Conservation (phyloP, 345 rosid species). For the Boechera stricta region DNA sequence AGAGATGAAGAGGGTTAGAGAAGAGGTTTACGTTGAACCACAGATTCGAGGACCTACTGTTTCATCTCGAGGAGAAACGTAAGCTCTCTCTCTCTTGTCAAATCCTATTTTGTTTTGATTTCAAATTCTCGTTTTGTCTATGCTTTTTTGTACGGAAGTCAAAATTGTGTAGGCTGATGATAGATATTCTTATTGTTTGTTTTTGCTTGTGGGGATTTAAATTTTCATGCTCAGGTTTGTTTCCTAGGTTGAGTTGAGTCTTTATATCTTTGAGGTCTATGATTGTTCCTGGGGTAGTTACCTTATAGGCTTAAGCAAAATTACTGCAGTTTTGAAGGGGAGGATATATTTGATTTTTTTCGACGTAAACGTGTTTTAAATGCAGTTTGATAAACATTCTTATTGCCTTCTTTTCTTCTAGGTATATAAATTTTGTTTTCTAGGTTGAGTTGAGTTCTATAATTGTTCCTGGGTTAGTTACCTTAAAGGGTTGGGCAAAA, state of each 20-base stretch:
- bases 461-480: slow-evolving; percentile 14
- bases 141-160: slow-evolving; percentile 5
- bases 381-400: no score
- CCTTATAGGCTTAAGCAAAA: neutral
- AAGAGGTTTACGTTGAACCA: slow-evolving; percentile 67
- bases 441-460: slow-evolving; percentile 4
- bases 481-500: neutral
- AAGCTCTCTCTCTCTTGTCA: slow-evolving; percentile 40
- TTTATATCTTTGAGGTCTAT: neutral
- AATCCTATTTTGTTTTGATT: neutral
- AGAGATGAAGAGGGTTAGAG: slow-evolving; percentile 87
- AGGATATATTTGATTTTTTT: neutral
- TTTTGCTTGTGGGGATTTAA: neutral
- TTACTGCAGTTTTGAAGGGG: neutral
- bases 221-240: neutral
- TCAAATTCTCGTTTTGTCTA: slow-evolving; percentile 16
- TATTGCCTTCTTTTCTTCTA: neutral
- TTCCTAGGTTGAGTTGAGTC: neutral
- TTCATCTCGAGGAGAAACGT: slow-evolving; percentile 85
- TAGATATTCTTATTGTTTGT: neutral
- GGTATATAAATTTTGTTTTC: neutral
- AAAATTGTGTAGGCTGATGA: neutral
- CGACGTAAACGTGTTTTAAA: neutral
- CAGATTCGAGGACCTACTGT: slow-evolving; percentile 68
- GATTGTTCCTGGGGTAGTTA: slow-evolving; percentile 17